Conservation (phyloP, 2,329 filamentous ascomycete species). For the Xylariaceae sp. region DNA sequence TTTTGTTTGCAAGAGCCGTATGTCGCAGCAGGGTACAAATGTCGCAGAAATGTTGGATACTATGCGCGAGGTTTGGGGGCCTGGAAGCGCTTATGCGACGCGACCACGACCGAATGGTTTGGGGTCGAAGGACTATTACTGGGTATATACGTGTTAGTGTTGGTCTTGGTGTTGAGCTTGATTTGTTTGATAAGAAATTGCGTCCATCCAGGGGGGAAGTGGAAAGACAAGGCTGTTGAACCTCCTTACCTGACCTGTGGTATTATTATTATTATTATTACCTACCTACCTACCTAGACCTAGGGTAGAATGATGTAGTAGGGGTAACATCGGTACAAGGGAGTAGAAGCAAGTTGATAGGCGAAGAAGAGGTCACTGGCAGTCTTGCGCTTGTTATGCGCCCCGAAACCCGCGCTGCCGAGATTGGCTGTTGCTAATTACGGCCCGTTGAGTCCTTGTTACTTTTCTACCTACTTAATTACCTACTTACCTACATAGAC, state of each 20-base stretch:
- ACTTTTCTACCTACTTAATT: too few species aligned
- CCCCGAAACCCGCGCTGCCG: neutral
- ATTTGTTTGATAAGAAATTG: conserved; percentile 14
- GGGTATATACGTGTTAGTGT: too few species aligned
- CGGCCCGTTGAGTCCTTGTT: too few species aligned
- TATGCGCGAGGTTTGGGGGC: neutral
- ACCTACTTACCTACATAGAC: too few species aligned
- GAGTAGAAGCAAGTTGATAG: neutral
- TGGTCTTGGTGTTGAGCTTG: neutral
- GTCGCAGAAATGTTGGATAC: conserved; percentile 18
- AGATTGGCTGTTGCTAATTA: conserved; percentile 16
- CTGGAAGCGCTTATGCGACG: neutral
- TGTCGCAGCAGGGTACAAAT: neutral
- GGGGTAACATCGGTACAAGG: too few species aligned
- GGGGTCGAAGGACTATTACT: neutral
- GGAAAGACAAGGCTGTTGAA: conserved; percentile 13
- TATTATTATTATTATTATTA: too few species aligned
- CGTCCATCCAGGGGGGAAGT: conserved; percentile 9
- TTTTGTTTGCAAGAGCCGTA: conserved; percentile 1
- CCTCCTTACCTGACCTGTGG: too few species aligned
- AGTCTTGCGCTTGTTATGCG: too few species aligned
- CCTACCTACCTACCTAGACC: neutral
- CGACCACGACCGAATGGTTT: conserved; percentile 1
- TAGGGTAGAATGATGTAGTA: neutral
- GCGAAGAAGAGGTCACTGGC: too few species aligned